These are phyloP conservation scores for Ruellia speciosa DNA, from an alignment of 305 asterid species.

Conservation along the genomic window DNA sequence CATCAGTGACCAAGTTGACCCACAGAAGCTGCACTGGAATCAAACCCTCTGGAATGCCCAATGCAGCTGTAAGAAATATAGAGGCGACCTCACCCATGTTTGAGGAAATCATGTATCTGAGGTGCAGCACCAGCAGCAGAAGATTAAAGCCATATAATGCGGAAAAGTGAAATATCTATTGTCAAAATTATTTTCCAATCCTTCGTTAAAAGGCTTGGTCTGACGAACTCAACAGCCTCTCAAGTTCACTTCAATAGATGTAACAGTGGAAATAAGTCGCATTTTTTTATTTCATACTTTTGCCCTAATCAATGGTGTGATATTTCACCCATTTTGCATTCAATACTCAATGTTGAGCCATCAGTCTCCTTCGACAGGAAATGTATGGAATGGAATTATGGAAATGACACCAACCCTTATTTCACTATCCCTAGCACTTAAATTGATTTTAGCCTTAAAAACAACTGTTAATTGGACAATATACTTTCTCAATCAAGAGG, in stretches of 20 bases:
- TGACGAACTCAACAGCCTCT: background rate
- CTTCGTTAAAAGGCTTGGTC: background rate
- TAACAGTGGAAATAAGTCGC: background rate
- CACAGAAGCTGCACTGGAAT: constrained; percentile 97
- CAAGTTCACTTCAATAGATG: no score
- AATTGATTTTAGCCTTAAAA: background rate
- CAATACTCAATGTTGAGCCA: background rate
- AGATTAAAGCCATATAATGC: constrained; percentile 1
- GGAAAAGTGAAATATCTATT: background rate
- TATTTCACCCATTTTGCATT: background rate
- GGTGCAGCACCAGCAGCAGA: constrained; percentile 4
- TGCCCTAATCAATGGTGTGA: background rate
- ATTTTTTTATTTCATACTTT: background rate
- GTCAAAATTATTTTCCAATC: background rate
- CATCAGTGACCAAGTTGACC: constrained; percentile 97
- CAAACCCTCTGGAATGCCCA: constrained; percentile 95
- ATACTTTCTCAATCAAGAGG: no score
- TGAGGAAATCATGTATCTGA: constrained; percentile 79
- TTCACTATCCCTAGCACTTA: background rate
- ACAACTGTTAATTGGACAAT: no score
- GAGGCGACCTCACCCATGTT: constrained; percentile 84
- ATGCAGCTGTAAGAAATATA: constrained; percentile 85
- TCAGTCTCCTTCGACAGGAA: background rate
- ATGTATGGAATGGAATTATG: background rate
- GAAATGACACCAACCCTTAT: background rate